Evolutionary conservation across 129 eudicot genomes (phyloP), one percentile per base, ranked within the genome.

Genomic region (Pulicaria dysenterica): DNA sequence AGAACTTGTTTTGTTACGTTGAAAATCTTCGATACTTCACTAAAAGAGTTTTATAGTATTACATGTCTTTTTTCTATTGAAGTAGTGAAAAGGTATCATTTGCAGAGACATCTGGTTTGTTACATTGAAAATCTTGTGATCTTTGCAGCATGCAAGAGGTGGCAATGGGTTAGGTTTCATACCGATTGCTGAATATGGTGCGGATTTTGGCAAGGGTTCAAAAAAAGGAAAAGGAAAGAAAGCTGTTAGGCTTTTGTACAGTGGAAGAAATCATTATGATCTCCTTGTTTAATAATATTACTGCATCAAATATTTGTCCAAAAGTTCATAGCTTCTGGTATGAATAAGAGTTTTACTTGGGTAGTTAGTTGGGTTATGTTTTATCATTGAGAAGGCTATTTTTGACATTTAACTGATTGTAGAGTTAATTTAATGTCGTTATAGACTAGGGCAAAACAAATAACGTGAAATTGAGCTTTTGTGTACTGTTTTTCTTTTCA

Each of bases 101-200:
- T 58, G 45, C 38, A 24, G 9, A 15, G 14, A 49, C 37, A 51
- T 69, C 60, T 61, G 40, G 8, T 34, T 36, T 61, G 60, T 36
- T 37, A 46, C 37, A 54, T 49, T 61, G 61, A 60, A 36, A 61
- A 48, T 57, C 60, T 66, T 56, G 4, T 50, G 57, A 42, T 60
- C 15, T 54, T 56, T 59, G 69, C 87, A 94, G 98, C 95, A 88
- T 58, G 68, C 80, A 2, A 67, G 75, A 3, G 81, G 78, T 38
- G 85, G 87, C 12, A 2, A 76, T 64, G 98, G 95, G 49, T 75
- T 74, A 7, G 98, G 96, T 67, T 94, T 87, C 81, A 94, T 94
- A 80, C 98, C 96, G 4, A 94, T 94, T 37, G 96, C 96, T 61
- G 98, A 94, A 69, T 94, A 94, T 82, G 98, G 98, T 77, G 81